These are phyloP conservation scores for carrot (Daucus carota) DNA, from an alignment of 129 eudicot species.

Conservation along the genomic window DH1_v3.0 NC_030381.2:26525001-26525500, in stretches of 20 bases:
- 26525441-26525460: slow-evolving; percentile 19
- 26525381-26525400: slow-evolving; percentile 26
- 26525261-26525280: not conserved
- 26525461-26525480: slow-evolving; percentile 16
- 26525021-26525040: slow-evolving; percentile 12
- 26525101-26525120: no score
- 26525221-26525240: slow-evolving; percentile 24
- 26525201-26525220: no score
- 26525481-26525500: slow-evolving; percentile 26
- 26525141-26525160: not conserved
- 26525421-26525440: slow-evolving; percentile 16
- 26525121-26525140: no score
- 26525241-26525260: slow-evolving; percentile 23
- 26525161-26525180: no score
- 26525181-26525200: no score
- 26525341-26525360: slow-evolving; percentile 32
- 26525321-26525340: slow-evolving; percentile 21
- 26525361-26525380: slow-evolving; percentile 32
- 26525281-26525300: slow-evolving; percentile 12
- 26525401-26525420: slow-evolving; percentile 6
- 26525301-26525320: slow-evolving; percentile 15
- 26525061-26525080: not conserved
- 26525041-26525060: not conserved
- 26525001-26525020: slow-evolving; percentile 12
- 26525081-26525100: no score